Evolutionary conservation across 495 filamentous ascomycete species (phyloP).

Genomic region (Clavariopsis aquatica): DNA sequence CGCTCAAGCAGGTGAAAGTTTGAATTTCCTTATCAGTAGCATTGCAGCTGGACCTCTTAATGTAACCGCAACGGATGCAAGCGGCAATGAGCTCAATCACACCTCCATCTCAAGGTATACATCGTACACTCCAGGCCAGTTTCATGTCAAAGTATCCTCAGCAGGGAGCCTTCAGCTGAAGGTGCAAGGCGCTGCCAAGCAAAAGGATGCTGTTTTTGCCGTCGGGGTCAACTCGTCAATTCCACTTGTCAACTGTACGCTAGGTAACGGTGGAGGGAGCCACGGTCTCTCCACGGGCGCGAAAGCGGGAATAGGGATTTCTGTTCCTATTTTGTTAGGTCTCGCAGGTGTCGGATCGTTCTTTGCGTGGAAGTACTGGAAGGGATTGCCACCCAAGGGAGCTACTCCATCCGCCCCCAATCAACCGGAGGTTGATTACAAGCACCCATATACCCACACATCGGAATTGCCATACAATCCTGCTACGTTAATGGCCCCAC

Average conservation of each 20-base stretch:
- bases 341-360: slow-evolving; percentile 13
- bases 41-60: slow-evolving; percentile 16
- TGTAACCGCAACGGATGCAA: slow-evolving; percentile 16
- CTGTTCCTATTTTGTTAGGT: slow-evolving; percentile 17
- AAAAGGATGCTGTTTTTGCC: slow-evolving; percentile 18
- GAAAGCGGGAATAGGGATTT: slow-evolving; percentile 27
- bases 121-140: not conserved
- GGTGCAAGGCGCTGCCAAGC: slow-evolving; percentile 10
- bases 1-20: slow-evolving; percentile 11
- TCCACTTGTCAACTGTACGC: slow-evolving; percentile 24
- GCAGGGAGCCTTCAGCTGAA: slow-evolving; percentile 15
- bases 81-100: slow-evolving; percentile 13
- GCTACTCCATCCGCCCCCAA: not conserved
- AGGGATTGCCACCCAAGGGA: slow-evolving; percentile 5
- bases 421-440: slow-evolving; percentile 16
- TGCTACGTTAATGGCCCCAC: not conserved
- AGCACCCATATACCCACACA: slow-evolving; percentile 16
- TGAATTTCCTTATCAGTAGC: slow-evolving; percentile 24
- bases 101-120: not conserved
- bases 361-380: slow-evolving; percentile 29
- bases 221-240: slow-evolving; percentile 28
- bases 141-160: not conserved
- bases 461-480: not conserved
- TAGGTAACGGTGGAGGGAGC: not conserved
- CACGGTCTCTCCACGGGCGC: slow-evolving; percentile 17